Evolutionary conservation across 106 monocot species (phyloP), one percentile per base, ranked within the genome.

Genomic region (Apostasia ramifera): DNA sequence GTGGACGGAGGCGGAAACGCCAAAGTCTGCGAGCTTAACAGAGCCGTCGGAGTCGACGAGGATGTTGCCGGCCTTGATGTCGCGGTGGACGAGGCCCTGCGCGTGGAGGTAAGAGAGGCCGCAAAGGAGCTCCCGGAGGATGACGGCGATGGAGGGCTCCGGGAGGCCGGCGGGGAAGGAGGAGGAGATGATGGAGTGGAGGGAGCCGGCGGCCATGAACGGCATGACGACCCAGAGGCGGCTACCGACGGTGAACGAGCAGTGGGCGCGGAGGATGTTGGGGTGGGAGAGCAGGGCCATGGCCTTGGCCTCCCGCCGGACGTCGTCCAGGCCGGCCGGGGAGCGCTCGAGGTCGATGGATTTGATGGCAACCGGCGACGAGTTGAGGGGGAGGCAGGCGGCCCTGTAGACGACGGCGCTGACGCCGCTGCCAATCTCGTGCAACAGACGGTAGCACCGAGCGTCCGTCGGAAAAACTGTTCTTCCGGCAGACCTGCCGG

Each of bases 391-490:
- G 41, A 84, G 67, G 74, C 86, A 87, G 12, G 40, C 48, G 3
- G 91, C 91, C 63, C 84, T 91, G 84, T 91, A 91, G 12, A 91
- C 87, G 12, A 87, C 80, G 0, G 87, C 91, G 57, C 91, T 91
- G 40, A 91, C 91, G 10, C 91, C 87, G 61, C 81, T 81, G 39
- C 86, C 91, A 1, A 91, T 84, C 69, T 86, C 81, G 42, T 74
- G 65, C 44, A 91, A 70, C 38, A 91, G 70, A 6, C 59, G 49
- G 73, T 91, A 91, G 43, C 77, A 80, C 44, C 44, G 53, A 1
- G 80, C 61, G 11, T 85, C 68, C 3, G 50, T 51, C 0, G 50
- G 50, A 9, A 51, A 51, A 26, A 26, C 26, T 26, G 26, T 26
- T 26, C 26, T 26, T 26, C 26, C 26, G 26, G 26, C 26, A 26